Evolutionary conservation across 495 filamentous ascomycete genomes (phyloP).

Genomic region (Lepidopterella palustris): DNA sequence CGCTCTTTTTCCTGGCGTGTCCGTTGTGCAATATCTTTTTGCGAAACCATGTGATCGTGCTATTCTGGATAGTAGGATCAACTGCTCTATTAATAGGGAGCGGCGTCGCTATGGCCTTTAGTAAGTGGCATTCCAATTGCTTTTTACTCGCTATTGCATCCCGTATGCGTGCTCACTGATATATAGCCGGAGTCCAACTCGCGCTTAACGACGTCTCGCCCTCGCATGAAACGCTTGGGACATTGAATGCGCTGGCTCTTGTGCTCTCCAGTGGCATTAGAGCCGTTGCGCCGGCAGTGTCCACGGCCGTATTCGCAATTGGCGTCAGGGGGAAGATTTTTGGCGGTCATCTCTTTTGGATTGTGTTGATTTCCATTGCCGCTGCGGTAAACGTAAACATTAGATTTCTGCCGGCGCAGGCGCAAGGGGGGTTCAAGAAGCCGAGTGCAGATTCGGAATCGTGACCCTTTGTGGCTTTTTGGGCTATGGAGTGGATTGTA

Average conservation of each 20-base stretch:
- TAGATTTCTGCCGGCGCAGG: conserved; percentile 45
- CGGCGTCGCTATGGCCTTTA: conserved; percentile 61
- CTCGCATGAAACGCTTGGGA: conserved; percentile 50
- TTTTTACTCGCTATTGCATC: background rate
- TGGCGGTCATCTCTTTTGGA: conserved; percentile 59
- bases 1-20: conserved; percentile 47
- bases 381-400: conserved; percentile 41
- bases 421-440: conserved; percentile 33
- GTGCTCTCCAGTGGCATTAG: conserved; percentile 47
- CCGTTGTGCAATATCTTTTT: conserved; percentile 49
- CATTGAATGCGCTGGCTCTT: conserved; percentile 58
- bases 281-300: conserved; percentile 53
- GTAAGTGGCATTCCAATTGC: conserved; percentile 25
- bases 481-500: too few species aligned
- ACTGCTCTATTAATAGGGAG: conserved; percentile 41
- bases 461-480: too few species aligned
- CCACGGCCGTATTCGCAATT: conserved; percentile 55
- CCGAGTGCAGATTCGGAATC: too few species aligned
- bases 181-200: conserved; percentile 52
- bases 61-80: conserved; percentile 50
- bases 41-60: conserved; percentile 31
- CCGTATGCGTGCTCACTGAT: background rate
- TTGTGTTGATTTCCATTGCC: conserved; percentile 48
- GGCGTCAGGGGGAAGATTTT: conserved; percentile 51
- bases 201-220: conserved; percentile 63